These are phyloP conservation scores for Aspergillus caelatus DNA, from an alignment of 2,329 filamentous ascomycete species.

Conservation along the genomic window DNA sequence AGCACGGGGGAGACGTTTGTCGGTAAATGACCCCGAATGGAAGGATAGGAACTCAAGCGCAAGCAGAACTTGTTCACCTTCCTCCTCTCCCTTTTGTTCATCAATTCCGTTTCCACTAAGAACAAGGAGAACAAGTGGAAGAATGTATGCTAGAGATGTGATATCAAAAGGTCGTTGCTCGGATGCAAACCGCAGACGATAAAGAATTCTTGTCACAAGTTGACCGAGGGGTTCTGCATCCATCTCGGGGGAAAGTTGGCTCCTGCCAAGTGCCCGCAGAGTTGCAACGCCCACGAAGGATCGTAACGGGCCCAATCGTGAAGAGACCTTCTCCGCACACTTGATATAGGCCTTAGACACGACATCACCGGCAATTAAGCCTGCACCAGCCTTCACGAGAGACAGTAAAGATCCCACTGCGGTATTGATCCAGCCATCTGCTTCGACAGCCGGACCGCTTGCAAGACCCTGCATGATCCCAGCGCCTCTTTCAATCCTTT, in stretches of 20 bases:
- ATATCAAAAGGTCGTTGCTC: slow-evolving; percentile 94
- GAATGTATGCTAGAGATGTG: slow-evolving; percentile 82
- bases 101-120: slow-evolving; percentile 77
- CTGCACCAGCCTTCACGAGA: slow-evolving; percentile 74
- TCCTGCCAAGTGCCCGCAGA: slow-evolving; percentile 74
- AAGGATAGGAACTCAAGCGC: slow-evolving; percentile 86
- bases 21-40: slow-evolving; percentile 77
- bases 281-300: slow-evolving; percentile 87
- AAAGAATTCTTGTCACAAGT: slow-evolving; percentile 84
- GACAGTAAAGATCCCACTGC: slow-evolving; percentile 73
- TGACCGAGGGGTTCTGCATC: slow-evolving; percentile 78
- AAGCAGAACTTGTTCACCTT: slow-evolving; percentile 85
- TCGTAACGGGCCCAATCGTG: slow-evolving; percentile 73
- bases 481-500: slow-evolving; percentile 76
- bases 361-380: slow-evolving; percentile 76
- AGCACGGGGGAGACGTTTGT: slow-evolving; percentile 73
- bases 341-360: slow-evolving; percentile 78
- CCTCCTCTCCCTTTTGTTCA: slow-evolving; percentile 68
- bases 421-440: slow-evolving; percentile 82
- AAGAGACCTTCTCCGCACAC: slow-evolving; percentile 74
- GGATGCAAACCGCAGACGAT: slow-evolving; percentile 83
- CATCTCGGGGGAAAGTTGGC: slow-evolving; percentile 71
- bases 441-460: slow-evolving; percentile 84
- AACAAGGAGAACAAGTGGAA: slow-evolving; percentile 79
- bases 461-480: slow-evolving; percentile 83